A percentile compares a stretch with the other conserved stretches of the same genome.
phyloP scores from a whole-genome alignment of 2,329 filamentous ascomycete genomes.

The Aspergillus terreus region DNA sequence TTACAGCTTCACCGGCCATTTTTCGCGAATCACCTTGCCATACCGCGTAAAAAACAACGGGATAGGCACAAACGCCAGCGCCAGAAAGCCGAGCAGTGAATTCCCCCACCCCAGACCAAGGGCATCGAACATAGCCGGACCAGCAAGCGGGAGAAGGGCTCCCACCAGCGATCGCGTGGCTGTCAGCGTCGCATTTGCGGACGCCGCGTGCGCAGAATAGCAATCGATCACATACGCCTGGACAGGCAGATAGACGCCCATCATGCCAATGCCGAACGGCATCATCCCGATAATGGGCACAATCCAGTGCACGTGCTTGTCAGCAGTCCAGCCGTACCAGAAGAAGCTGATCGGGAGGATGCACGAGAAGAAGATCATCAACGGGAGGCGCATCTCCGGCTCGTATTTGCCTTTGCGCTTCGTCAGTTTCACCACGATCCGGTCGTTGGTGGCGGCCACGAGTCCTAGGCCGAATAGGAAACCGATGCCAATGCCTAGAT shows the following conservation, averaged over 20 bases:
- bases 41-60: slow-evolving; percentile 31
- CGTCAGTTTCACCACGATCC: slow-evolving; percentile 26
- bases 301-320: slow-evolving; percentile 55
- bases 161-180: slow-evolving; percentile 55
- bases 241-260: slow-evolving; percentile 54
- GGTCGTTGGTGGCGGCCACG: slow-evolving; percentile 33
- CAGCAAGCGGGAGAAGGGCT: slow-evolving; percentile 60
- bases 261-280: slow-evolving; percentile 53
- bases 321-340: slow-evolving; percentile 57
- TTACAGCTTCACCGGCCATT: not conserved
- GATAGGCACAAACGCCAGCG: slow-evolving; percentile 46
- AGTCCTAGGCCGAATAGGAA: slow-evolving; percentile 33
- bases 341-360: slow-evolving; percentile 55
- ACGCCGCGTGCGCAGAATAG: slow-evolving; percentile 45
- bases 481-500: slow-evolving; percentile 49
- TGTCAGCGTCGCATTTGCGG: slow-evolving; percentile 52
- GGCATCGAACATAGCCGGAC: slow-evolving; percentile 47
- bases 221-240: slow-evolving; percentile 62
- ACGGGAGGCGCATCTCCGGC: slow-evolving; percentile 51
- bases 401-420: slow-evolving; percentile 33
- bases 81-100: slow-evolving; percentile 54
- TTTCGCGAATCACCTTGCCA: slow-evolving; percentile 1
- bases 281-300: slow-evolving; percentile 58
- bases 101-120: slow-evolving; percentile 52
- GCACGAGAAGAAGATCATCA: slow-evolving; percentile 54